phyloP scores from a whole-genome alignment of 352 stramenopile species.

The Phytopythium ostracodes region DNA sequence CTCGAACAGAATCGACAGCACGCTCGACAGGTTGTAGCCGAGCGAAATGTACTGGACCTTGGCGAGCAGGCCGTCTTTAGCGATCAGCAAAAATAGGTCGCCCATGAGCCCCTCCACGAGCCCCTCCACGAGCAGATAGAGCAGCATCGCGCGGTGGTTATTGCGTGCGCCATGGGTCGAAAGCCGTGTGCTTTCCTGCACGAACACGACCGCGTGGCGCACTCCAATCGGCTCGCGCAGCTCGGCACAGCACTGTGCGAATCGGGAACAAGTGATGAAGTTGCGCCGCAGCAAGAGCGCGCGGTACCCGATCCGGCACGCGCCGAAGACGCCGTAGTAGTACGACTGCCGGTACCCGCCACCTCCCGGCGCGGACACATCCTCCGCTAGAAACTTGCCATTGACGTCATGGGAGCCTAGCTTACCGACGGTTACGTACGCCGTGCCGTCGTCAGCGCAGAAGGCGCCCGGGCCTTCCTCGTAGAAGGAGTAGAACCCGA shows the following conservation, averaged over 20 bases:
- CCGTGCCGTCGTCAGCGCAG: slow-evolving; percentile 13
- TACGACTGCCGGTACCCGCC: slow-evolving; percentile 16
- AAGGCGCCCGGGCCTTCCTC: slow-evolving; percentile 17
- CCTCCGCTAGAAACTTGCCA: slow-evolving; percentile 9
- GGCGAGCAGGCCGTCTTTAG: slow-evolving; percentile 18
- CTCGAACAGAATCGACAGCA: slow-evolving; percentile 27
- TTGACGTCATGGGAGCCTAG: slow-evolving; percentile 18
- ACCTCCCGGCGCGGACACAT: slow-evolving; percentile 6
- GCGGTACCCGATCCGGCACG: slow-evolving; percentile 19
- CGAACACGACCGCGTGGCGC: slow-evolving; percentile 13
- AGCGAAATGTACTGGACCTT: slow-evolving; percentile 25
- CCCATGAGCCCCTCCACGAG: slow-evolving; percentile 21
- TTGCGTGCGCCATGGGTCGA: slow-evolving; percentile 11
- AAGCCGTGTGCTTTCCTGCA: slow-evolving; percentile 14
- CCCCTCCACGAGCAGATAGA: slow-evolving; percentile 19
- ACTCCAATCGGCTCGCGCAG: neutral
- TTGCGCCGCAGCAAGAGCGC: slow-evolving; percentile 14
- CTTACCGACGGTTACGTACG: slow-evolving; percentile 13
- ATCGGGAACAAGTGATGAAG: slow-evolving; percentile 13
- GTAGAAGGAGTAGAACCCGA: slow-evolving; percentile 12
- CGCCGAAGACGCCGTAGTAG: slow-evolving; percentile 17
- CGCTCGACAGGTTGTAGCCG: slow-evolving; percentile 19
- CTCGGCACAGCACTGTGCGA: neutral
- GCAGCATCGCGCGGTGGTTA: slow-evolving; percentile 11
- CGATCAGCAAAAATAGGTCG: slow-evolving; percentile 21